These are phyloP conservation scores for Populus alba DNA, from an alignment of 345 rosid species.

Conservation along the genomic window DNA sequence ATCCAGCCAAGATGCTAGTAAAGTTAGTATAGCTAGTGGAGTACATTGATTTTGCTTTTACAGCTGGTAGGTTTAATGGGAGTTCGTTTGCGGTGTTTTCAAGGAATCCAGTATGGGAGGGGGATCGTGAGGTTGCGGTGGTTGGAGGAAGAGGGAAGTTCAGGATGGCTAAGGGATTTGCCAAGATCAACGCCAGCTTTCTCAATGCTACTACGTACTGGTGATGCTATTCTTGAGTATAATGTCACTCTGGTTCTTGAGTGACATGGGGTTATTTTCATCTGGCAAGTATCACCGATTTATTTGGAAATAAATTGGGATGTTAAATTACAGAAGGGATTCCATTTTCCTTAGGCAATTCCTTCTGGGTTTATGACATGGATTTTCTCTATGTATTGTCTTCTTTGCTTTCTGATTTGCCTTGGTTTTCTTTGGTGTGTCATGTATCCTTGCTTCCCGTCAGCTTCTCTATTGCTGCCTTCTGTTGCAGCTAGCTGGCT, in stretches of 20 bases:
- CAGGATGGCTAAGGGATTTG: slow-evolving; percentile 23
- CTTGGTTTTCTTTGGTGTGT: too few species aligned
- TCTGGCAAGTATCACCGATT: too few species aligned
- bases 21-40: background rate
- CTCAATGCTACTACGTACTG: slow-evolving; percentile 18
- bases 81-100: slow-evolving; percentile 25
- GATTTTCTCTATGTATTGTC: too few species aligned
- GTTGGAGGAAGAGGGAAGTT: slow-evolving; percentile 33
- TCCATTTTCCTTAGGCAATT: too few species aligned
- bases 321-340: too few species aligned
- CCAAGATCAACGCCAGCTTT: background rate
- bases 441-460: too few species aligned
- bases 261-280: too few species aligned
- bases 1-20: background rate
- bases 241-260: slow-evolving; percentile 55
- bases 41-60: slow-evolving; percentile 10
- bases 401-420: too few species aligned
- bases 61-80: slow-evolving; percentile 10
- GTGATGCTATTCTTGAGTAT: slow-evolving; percentile 57
- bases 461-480: too few species aligned
- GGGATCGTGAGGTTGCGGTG: slow-evolving; percentile 25
- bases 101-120: slow-evolving; percentile 8
- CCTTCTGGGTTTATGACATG: too few species aligned
- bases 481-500: too few species aligned
- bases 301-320: too few species aligned